Base-by-base conservation (phyloP, 164 flowering plant genomes). In the Vitis rupestris region DNA sequence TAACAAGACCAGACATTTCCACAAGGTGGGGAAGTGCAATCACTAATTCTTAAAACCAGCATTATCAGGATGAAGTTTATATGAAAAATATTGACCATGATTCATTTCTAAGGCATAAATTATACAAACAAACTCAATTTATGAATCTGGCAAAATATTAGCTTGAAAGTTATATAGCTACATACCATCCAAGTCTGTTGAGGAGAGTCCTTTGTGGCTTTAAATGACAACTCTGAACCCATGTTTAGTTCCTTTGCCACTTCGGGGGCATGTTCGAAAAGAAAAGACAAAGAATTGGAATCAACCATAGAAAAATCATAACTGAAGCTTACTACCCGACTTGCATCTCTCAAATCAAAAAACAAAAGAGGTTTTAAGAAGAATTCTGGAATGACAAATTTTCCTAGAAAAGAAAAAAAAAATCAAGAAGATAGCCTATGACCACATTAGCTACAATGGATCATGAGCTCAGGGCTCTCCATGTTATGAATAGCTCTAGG, bases 221-320 rank as follows among this genome's bases (percentile, higher is more conserved):
- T 77, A 54, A 83, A 74, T 53, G 90, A 85, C 14, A 82, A 79
- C 12, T 82, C 84, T 27, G 87, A 55, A 70, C 63, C 72, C 61
- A 85, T 75, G 14, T 83, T 72, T 75, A 93, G 82, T 73, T 84
- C 85, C 59, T 83, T 82, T 47, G 93, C 92, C 54, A 81, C 92
- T 68, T 87, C 90, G 72, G 93, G 97, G 56, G 96, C 87, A 79
- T 91, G 58, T 68, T 93, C 87, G 82, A 91, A 91, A 67, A 95
- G 78, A 81, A 92, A 95, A 60, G 47, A 64, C 47, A 92, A 78
- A 37, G 98, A 80, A 81, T 95, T 95, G 78, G 99, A 84, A 79
- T 95, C 99, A 48, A 93, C 87, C 9, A 90, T 91, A 69, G 92
- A 77, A 73, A 95, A 79, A 71, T 91, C 93, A 65, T 85, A 91